phyloP scores from a whole-genome alignment of 164 flowering plant genomes.

The Macadamia integrifolia region DNA sequence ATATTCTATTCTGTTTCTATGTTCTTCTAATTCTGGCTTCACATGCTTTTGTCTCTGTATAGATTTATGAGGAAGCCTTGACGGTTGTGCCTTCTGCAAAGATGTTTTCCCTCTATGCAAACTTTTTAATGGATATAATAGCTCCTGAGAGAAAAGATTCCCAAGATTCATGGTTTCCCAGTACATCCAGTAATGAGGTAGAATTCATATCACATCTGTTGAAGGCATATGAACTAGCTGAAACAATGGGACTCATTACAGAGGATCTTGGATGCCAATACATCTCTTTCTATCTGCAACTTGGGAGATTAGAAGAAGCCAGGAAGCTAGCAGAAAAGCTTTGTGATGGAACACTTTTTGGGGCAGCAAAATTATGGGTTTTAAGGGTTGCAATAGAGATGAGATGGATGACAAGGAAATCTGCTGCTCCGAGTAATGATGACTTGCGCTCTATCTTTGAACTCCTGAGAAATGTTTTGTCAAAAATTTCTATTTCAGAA shows the following conservation, averaged over 20 bases:
- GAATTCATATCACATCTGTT: conserved; percentile 39
- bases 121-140: conserved; percentile 54
- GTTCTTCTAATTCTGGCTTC: conserved; percentile 4
- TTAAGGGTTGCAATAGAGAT: conserved; percentile 60
- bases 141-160: conserved; percentile 23
- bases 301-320: conserved; percentile 66
- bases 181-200: conserved; percentile 11
- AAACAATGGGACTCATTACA: conserved; percentile 50
- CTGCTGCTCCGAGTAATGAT: conserved; percentile 36
- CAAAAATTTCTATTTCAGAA: conserved; percentile 44
- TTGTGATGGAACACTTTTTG: conserved; percentile 44
- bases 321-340: conserved; percentile 50
- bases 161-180: conserved; percentile 10
- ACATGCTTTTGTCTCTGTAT: conserved; percentile 7
- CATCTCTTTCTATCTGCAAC: conserved; percentile 48
- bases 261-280: conserved; percentile 81
- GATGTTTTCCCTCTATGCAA: conserved; percentile 52
- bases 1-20: background rate
- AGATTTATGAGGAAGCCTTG: conserved; percentile 85
- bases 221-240: conserved; percentile 63
- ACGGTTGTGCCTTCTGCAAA: conserved; percentile 38
- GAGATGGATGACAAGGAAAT: conserved; percentile 31
- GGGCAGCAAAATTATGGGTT: conserved; percentile 47
- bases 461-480: conserved; percentile 37
- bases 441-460: conserved; percentile 50